Conservation (phyloP, 116 monocot genomes). For the Dioscorea cayenensis region DNA sequence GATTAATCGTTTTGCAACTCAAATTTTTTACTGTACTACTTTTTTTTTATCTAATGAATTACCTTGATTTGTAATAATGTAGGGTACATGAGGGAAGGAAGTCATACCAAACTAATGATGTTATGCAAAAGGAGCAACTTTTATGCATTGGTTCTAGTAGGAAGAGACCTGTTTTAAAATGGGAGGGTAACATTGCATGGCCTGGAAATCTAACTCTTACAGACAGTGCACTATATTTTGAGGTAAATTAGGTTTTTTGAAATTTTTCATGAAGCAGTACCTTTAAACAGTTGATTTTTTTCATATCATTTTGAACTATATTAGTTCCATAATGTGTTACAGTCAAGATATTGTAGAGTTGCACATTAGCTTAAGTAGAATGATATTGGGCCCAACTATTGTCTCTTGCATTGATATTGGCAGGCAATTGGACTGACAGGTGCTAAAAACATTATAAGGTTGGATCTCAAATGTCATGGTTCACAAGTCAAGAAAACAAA, state of each 20-base stretch:
- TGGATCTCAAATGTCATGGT: slow-evolving; percentile 57
- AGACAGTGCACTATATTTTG: slow-evolving; percentile 80
- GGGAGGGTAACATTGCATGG: slow-evolving; percentile 87
- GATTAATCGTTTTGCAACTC: background rate
- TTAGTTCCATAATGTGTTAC: background rate
- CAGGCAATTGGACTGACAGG: slow-evolving; percentile 79
- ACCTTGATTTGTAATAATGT: background rate
- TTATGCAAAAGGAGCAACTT: slow-evolving; percentile 59
- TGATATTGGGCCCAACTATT: slow-evolving; percentile 5
- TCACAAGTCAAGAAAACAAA: slow-evolving; percentile 70
- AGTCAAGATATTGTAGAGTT: background rate
- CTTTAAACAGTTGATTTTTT: too few species aligned
- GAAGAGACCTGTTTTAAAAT: slow-evolving; percentile 86
- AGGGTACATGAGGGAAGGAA: slow-evolving; percentile 84
- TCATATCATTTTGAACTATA: too few species aligned
- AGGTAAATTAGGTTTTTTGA: slow-evolving; percentile 32
- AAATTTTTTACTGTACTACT: background rate
- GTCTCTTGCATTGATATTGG: slow-evolving; percentile 27
- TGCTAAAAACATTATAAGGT: slow-evolving; percentile 45
- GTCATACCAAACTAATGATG: slow-evolving; percentile 38
- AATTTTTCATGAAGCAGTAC: too few species aligned
- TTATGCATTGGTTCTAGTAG: slow-evolving; percentile 75
- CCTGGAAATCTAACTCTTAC: slow-evolving; percentile 89
- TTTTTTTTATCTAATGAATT: background rate
- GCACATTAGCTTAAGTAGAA: slow-evolving; percentile 1